phyloP scores from a whole-genome alignment of 129 eudicot species.

The Mikania micrantha region DNA sequence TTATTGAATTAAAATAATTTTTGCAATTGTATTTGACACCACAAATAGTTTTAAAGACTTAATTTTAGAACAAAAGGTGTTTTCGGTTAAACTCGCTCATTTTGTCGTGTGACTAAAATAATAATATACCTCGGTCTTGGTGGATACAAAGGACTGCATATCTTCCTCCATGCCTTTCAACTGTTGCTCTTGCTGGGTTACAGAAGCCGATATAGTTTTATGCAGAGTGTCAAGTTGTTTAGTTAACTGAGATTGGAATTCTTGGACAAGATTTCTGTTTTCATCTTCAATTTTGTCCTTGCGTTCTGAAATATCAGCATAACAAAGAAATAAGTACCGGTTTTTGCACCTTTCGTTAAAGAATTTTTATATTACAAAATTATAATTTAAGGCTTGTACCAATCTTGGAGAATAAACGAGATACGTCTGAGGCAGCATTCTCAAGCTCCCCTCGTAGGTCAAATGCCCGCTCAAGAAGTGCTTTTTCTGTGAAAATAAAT shows the following conservation, averaged over 20 bases:
- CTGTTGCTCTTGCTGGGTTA: conserved; percentile 83
- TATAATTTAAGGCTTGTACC: conserved; percentile 29
- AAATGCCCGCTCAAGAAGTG: conserved; percentile 87
- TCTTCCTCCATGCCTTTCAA: conserved; percentile 87
- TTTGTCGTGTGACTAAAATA: background rate
- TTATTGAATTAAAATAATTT: background rate
- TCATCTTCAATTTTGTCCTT: conserved; percentile 95
- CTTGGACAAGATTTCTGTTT: conserved; percentile 69
- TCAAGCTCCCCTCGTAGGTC: conserved; percentile 90
- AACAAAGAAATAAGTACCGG: background rate
- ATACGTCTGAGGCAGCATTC: conserved; percentile 83
- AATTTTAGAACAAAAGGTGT: background rate
- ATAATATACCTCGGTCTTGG: conserved; percentile 72
- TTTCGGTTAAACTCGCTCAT: background rate
- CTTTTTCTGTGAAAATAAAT: conserved; percentile 76
- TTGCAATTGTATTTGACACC: too few relatives aligned
- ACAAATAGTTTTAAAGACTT: background rate
- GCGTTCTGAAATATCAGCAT: conserved; percentile 50
- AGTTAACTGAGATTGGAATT: conserved; percentile 72
- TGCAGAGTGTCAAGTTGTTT: conserved; percentile 85
- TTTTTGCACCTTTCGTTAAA: background rate
- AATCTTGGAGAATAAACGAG: conserved; percentile 81
- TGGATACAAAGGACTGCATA: conserved; percentile 86
- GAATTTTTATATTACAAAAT: background rate
- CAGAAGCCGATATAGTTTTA: conserved; percentile 74